phyloP scores from a whole-genome alignment of 2,329 filamentous ascomycete species.

The Chrysosphaeria jannelii region DNA sequence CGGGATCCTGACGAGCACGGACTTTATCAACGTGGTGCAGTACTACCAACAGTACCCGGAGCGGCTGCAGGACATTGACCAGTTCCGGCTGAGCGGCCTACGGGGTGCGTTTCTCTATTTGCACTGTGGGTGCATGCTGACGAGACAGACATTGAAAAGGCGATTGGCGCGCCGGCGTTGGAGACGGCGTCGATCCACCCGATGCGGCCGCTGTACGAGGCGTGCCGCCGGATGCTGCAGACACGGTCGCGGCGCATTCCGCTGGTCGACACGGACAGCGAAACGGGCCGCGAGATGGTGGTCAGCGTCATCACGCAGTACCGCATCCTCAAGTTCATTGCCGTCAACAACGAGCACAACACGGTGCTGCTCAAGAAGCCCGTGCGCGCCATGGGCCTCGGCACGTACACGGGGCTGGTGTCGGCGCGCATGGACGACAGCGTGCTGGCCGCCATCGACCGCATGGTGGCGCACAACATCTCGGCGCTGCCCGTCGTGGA shows the following conservation, averaged over 20 bases:
- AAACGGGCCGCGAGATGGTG: slow-evolving; percentile 74
- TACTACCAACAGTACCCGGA: slow-evolving; percentile 97
- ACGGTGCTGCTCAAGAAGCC: slow-evolving; percentile 74
- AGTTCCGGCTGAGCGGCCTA: slow-evolving; percentile 75
- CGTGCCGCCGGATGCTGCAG: slow-evolving; percentile 76
- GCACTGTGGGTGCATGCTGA: neutral
- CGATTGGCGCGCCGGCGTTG: slow-evolving; percentile 66
- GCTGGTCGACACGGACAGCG: slow-evolving; percentile 74
- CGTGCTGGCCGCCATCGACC: slow-evolving; percentile 80
- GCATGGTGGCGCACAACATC: slow-evolving; percentile 78
- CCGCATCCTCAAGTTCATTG: slow-evolving; percentile 93
- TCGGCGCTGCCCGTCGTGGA: slow-evolving; percentile 87
- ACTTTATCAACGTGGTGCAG: slow-evolving; percentile 96
- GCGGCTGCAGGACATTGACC: slow-evolving; percentile 64
- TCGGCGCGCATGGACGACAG: slow-evolving; percentile 71
- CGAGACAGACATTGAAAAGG: slow-evolving; percentile 61
- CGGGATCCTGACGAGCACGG: slow-evolving; percentile 75
- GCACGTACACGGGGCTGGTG: slow-evolving; percentile 52
- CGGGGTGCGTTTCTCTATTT: slow-evolving; percentile 27
- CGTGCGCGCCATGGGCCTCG: slow-evolving; percentile 54
- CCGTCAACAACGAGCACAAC: slow-evolving; percentile 65
- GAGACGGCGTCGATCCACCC: slow-evolving; percentile 94
- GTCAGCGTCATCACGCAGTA: slow-evolving; percentile 96
- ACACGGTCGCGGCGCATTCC: slow-evolving; percentile 84
- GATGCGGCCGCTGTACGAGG: slow-evolving; percentile 71